Percentiles rank a stretch among this genome's conserved stretches.
Conservation (phyloP, 2,329 filamentous ascomycete species). For the Pseudomassariella vexata region DNA sequence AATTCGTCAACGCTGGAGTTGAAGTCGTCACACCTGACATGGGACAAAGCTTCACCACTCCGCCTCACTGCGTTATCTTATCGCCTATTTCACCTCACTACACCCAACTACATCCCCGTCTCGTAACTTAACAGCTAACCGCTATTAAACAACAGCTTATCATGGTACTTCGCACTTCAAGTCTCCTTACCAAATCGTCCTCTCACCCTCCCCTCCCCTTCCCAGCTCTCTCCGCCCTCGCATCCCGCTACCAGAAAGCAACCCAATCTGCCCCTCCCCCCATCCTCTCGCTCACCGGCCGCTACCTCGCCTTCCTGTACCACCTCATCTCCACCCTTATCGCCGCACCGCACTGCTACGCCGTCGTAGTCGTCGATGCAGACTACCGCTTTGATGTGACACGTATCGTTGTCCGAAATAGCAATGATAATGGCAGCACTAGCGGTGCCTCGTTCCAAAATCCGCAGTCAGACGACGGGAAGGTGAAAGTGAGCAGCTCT, state of each 20-base stretch:
- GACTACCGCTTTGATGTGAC: slow-evolving; percentile 50
- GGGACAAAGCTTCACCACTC: too few species aligned
- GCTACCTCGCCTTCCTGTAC: slow-evolving; percentile 50
- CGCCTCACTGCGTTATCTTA: slow-evolving; percentile 25
- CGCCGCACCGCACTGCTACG: slow-evolving; percentile 37
- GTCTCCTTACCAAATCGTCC: slow-evolving; percentile 4
- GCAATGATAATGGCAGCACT: too few species aligned
- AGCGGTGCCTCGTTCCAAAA: too few species aligned
- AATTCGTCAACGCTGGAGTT: too few species aligned
- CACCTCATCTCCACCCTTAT: slow-evolving; percentile 46
- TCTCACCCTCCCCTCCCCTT: slow-evolving; percentile 28
- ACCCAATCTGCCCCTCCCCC: slow-evolving; percentile 36
- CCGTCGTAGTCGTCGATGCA: slow-evolving; percentile 49
- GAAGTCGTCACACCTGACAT: too few species aligned
- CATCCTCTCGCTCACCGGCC: slow-evolving; percentile 43
- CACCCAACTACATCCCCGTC: too few species aligned
- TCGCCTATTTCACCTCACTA: slow-evolving; percentile 10
- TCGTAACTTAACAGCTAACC: too few species aligned
- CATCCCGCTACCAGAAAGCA: slow-evolving; percentile 38
- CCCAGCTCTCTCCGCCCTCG: slow-evolving; percentile 39
- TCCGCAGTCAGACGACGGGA: too few species aligned
- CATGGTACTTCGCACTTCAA: neutral
- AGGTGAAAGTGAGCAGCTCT: too few species aligned
- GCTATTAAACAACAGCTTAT: slow-evolving; percentile 3
- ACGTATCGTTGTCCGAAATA: slow-evolving; percentile 30